Percentiles rank a stretch among this genome's conserved stretches.
phyloP scores from a whole-genome alignment of 2,329 filamentous ascomycete genomes.

The Zelopaecilomyces penicillatus region DNA sequence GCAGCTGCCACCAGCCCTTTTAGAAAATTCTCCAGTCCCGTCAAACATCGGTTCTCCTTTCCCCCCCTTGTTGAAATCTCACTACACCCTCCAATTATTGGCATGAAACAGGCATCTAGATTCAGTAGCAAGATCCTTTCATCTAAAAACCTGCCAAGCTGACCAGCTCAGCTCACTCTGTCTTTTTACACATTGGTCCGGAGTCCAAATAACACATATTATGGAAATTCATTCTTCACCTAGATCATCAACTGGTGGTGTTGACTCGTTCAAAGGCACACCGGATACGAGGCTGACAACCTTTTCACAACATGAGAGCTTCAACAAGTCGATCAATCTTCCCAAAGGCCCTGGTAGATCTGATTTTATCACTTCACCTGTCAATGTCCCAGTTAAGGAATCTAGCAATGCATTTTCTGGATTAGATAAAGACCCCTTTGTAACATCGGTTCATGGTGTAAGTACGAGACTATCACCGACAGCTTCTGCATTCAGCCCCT shows the following conservation, averaged over 20 bases:
- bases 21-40: too few relatives aligned
- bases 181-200: too few relatives aligned
- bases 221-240: conserved; percentile 41
- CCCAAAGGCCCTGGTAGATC: conserved; percentile 23
- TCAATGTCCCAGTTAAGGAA: conserved; percentile 17
- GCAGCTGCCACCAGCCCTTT: too few relatives aligned
- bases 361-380: conserved; percentile 20
- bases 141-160: too few relatives aligned
- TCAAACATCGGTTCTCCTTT: too few relatives aligned
- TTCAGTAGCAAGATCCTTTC: too few relatives aligned
- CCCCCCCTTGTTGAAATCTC: too few relatives aligned
- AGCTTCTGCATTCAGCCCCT: conserved; percentile 53
- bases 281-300: conserved; percentile 56
- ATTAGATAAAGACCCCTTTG: conserved; percentile 46
- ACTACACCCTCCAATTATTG: too few relatives aligned
- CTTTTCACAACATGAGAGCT: conserved; percentile 53
- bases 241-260: conserved; percentile 41
- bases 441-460: conserved; percentile 28
- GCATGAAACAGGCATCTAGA: too few relatives aligned
- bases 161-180: too few relatives aligned
- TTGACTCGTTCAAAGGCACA: conserved; percentile 52
- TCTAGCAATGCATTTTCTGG: conserved; percentile 16
- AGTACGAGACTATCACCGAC: conserved; percentile 51
- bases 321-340: conserved; percentile 34
- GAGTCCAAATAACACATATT: conserved; percentile 35